Conservation (phyloP, 1,284 basidiomycete genomes). For the Phenoliferia sp. region DNA sequence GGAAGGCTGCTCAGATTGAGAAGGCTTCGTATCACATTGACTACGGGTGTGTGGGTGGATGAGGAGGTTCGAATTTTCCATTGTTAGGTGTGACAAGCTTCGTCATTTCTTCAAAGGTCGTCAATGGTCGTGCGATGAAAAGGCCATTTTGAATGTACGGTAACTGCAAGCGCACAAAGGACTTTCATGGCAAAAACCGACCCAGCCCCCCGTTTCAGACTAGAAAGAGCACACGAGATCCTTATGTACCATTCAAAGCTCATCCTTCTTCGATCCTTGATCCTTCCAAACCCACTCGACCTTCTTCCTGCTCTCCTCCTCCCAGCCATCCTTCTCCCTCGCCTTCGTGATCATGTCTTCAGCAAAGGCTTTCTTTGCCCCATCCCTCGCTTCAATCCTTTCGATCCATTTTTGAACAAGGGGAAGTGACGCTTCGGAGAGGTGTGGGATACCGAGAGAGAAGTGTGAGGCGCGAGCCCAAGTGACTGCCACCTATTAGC, state of each 20-base stretch:
- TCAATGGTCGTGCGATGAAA: too few relatives aligned
- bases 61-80: too few relatives aligned
- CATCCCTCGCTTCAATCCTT: constrained; percentile 47
- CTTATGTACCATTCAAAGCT: constrained; percentile 13
- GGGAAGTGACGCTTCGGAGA: constrained; percentile 48
- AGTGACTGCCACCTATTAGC: constrained; percentile 8
- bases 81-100: too few relatives aligned
- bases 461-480: constrained; percentile 21
- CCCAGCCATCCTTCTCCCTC: constrained; percentile 15
- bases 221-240: too few relatives aligned
- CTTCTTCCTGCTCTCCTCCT: constrained; percentile 11
- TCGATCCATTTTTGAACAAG: constrained; percentile 52
- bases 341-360: constrained; percentile 10
- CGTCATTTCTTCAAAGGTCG: too few relatives aligned
- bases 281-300: constrained; percentile 16
- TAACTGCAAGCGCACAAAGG: too few relatives aligned
- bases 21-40: too few relatives aligned
- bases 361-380: constrained; percentile 37
- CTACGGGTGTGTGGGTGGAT: too few relatives aligned
- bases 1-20: too few relatives aligned
- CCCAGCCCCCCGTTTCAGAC: too few relatives aligned
- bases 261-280: constrained; percentile 12
- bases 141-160: too few relatives aligned
- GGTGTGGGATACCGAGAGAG: constrained; percentile 13
- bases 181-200: too few relatives aligned